Evolutionary conservation across 2,329 filamentous ascomycete genomes (phyloP).

Genomic region (Hymenoscyphus fraxineus): DNA sequence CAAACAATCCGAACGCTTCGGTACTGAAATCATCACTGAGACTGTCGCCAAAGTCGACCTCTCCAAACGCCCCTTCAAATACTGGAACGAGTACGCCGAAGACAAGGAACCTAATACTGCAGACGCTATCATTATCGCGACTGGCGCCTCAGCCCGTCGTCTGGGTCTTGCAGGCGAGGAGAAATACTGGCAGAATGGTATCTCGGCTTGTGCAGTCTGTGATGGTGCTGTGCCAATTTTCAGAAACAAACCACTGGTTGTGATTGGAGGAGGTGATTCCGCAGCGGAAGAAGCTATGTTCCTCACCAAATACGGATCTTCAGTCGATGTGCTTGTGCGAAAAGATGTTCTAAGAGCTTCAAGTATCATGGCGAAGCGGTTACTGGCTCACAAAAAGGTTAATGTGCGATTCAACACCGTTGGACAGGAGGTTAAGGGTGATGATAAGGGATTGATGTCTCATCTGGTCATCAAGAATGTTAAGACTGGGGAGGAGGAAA

Average conservation of each 20-base stretch:
- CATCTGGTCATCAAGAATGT: slow-evolving; percentile 80
- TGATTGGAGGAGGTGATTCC: slow-evolving; percentile 95
- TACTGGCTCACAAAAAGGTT: slow-evolving; percentile 82
- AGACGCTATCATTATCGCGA: slow-evolving; percentile 89
- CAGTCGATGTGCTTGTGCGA: slow-evolving; percentile 90
- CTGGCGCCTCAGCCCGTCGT: slow-evolving; percentile 85
- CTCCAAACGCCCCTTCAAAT: slow-evolving; percentile 79
- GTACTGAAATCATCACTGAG: slow-evolving; percentile 88
- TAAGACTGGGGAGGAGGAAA: slow-evolving; percentile 70
- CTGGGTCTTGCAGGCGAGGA: slow-evolving; percentile 84
- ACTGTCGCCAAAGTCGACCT: slow-evolving; percentile 88
- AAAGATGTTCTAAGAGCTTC: slow-evolving; percentile 81
- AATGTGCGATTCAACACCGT: slow-evolving; percentile 83
- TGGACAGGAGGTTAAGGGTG: slow-evolving; percentile 79
- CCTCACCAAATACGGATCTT: slow-evolving; percentile 93
- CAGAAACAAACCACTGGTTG: slow-evolving; percentile 89
- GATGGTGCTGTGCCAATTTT: slow-evolving; percentile 97
- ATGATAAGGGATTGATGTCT: slow-evolving; percentile 82
- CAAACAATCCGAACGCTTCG: slow-evolving; percentile 84
- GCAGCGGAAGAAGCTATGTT: slow-evolving; percentile 97
- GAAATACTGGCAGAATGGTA: slow-evolving; percentile 95
- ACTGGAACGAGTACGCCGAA: slow-evolving; percentile 86
- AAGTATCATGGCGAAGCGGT: slow-evolving; percentile 85
- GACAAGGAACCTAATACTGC: slow-evolving; percentile 78
- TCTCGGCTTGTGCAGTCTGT: slow-evolving; percentile 95